These are phyloP conservation scores for Penicillium tannophilum DNA, from an alignment of 495 filamentous ascomycete species.

Conservation along the genomic window DNA sequence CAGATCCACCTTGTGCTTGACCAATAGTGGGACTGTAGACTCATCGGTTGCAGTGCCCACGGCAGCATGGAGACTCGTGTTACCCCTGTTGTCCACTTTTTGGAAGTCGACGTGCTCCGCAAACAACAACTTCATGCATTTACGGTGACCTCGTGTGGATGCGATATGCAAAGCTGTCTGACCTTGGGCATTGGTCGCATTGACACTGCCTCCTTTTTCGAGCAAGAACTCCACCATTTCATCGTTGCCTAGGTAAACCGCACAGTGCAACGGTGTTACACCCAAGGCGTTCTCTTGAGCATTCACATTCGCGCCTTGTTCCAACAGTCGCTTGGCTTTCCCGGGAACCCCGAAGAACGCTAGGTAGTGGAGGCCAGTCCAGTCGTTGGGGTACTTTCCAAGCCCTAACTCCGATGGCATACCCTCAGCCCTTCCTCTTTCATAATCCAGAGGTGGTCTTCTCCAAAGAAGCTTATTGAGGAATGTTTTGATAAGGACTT, in stretches of 20 bases:
- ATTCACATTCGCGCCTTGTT: slow-evolving; percentile 33
- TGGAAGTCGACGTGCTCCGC: slow-evolving; percentile 19
- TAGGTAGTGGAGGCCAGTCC: slow-evolving; percentile 24
- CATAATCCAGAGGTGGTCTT: slow-evolving; percentile 25
- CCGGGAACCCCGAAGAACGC: slow-evolving; percentile 3
- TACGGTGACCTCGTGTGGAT: slow-evolving; percentile 28
- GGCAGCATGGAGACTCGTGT: slow-evolving; percentile 29
- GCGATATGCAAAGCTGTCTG: slow-evolving; percentile 37
- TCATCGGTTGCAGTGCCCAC: slow-evolving; percentile 34
- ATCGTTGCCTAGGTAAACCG: slow-evolving; percentile 37
- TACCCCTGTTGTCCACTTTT: slow-evolving; percentile 19
- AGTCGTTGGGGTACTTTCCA: slow-evolving; percentile 32
- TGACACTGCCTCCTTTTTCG: slow-evolving; percentile 26
- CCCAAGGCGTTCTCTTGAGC: slow-evolving; percentile 25
- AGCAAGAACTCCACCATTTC: slow-evolving; percentile 44
- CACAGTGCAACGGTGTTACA: slow-evolving; percentile 38
- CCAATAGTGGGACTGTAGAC: slow-evolving; percentile 31
- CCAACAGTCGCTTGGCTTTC: slow-evolving; percentile 31
- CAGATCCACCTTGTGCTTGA: slow-evolving; percentile 28
- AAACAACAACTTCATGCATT: slow-evolving; percentile 32
- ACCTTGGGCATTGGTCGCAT: slow-evolving; percentile 25
- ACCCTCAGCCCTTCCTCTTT: slow-evolving; percentile 2
- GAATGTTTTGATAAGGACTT: slow-evolving; percentile 35
- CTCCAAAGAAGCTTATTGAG: slow-evolving; percentile 42
- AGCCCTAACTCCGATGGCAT: slow-evolving; percentile 28